Percentiles rank a stretch among this genome's conserved stretches.
These are phyloP conservation scores for Kwoniella botswanensis DNA, from an alignment of 768 basidiomycete species.

Conservation along the genomic window DNA sequence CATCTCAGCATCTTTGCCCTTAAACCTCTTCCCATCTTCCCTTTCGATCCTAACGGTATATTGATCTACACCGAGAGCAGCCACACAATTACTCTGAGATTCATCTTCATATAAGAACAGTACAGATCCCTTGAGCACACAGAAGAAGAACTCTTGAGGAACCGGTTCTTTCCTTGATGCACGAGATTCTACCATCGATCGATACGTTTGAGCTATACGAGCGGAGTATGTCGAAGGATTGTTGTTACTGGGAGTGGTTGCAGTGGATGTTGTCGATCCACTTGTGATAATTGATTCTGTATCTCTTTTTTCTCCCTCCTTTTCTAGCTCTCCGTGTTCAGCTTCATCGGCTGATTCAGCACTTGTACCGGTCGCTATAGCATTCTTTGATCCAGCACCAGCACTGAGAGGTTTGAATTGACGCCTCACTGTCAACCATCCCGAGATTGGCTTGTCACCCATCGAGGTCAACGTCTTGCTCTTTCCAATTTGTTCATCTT, in stretches of 20 bases:
- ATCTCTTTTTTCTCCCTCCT: slow-evolving; percentile 25
- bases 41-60: slow-evolving; percentile 78
- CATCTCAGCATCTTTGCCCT: slow-evolving; percentile 69
- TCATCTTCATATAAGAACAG: slow-evolving; percentile 95
- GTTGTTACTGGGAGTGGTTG: not conserved
- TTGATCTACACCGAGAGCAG: slow-evolving; percentile 80
- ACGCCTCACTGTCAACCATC: slow-evolving; percentile 49
- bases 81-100: slow-evolving; percentile 84
- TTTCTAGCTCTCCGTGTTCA: slow-evolving; percentile 13
- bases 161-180: slow-evolving; percentile 55
- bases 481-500: slow-evolving; percentile 45
- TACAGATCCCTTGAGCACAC: slow-evolving; percentile 86
- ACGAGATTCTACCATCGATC: slow-evolving; percentile 39
- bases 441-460: slow-evolving; percentile 35
- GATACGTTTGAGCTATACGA: slow-evolving; percentile 42
- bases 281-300: slow-evolving; percentile 37
- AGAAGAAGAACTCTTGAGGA: slow-evolving; percentile 92
- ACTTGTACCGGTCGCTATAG: slow-evolving; percentile 12
- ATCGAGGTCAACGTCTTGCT: not conserved
- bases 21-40: slow-evolving; percentile 62
- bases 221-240: slow-evolving; percentile 35
- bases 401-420: slow-evolving; percentile 31
- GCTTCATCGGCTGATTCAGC: slow-evolving; percentile 4
- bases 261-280: slow-evolving; percentile 38
- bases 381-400: slow-evolving; percentile 8